Percentiles rank a stretch among this genome's conserved stretches.
Conservation (phyloP, 2,329 filamentous ascomycete species). For the Cladosporium sphaerospermum region DNA sequence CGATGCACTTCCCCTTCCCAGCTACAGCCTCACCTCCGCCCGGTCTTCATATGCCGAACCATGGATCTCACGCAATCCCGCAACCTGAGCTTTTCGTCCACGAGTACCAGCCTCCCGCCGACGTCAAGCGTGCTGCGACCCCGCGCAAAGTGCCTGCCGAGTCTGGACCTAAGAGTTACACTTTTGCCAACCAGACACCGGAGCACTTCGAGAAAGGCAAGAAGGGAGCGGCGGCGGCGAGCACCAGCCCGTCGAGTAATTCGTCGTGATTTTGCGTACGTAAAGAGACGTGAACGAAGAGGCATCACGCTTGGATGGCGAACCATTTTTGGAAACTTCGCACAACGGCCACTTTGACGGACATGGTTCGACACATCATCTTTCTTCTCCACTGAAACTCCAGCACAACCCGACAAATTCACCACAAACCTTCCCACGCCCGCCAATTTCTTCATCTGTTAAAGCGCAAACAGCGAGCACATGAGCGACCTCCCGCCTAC, state of each 20-base stretch:
- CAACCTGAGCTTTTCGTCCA: constrained; percentile 39
- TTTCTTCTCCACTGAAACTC: too few relatives aligned
- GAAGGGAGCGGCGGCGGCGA: constrained; percentile 9
- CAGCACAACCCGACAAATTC: too few relatives aligned
- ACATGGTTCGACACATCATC: too few relatives aligned
- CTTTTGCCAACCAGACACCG: constrained; percentile 43
- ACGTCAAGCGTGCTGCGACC: constrained; percentile 29
- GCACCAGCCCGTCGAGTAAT: constrained; percentile 1
- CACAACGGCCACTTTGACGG: too few relatives aligned
- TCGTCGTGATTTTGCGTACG: neutral
- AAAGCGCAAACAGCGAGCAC: constrained; percentile 7
- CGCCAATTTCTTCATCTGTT: neutral
- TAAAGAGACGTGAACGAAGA: too few relatives aligned
- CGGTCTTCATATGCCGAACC: constrained; percentile 23
- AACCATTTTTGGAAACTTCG: too few relatives aligned
- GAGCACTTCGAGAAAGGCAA: constrained; percentile 36
- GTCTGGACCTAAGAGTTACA: constrained; percentile 39
- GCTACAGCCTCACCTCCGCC: constrained; percentile 14
- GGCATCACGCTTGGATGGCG: too few relatives aligned
- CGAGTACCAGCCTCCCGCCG: constrained; percentile 41
- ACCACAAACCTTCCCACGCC: too few relatives aligned
- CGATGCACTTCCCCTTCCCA: constrained; percentile 19
- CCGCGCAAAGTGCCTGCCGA: constrained; percentile 24
- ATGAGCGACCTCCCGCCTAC: neutral
- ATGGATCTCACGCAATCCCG: constrained; percentile 23